Evolutionary conservation across 768 basidiomycete species (phyloP), one percentile per base, ranked within the genome.

Genomic region (Phanerodontia chrysosporium): DNA sequence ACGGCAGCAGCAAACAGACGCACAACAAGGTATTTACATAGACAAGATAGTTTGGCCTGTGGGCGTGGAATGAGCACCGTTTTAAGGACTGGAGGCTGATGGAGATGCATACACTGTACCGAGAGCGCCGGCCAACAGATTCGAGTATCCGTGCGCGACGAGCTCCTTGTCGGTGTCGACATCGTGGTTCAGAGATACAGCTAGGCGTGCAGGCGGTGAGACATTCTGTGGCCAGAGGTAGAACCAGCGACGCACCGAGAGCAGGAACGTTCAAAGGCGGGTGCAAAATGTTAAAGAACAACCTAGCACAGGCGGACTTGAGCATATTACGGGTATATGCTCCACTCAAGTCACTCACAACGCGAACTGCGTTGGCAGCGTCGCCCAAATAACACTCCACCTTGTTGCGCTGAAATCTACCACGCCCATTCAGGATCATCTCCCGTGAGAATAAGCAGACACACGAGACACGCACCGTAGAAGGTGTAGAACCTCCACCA

Each of bases 351-450:
- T 65, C 69, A 74, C 90, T 67, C 61, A 89, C 85, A 99, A 71
- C 3, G 96, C 96, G 59, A 98, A 84, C 68, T 98, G 96, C 1
- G 95, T 98, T 3, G 96, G 95, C 67, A 99, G 74, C 0, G 93
- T 95, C 1, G 81, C 74, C 85, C 88, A 87, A 30, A 99, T 76
- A 0, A 88, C 83, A 3, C 68, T 73, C 74, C 84, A 92, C 21
- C 75, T 76, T 14, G 90, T 83, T 21, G 79, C 76, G 14, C 69
- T 67, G 61, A 83, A 80, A 67, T 95, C 90, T 92, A 66, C 58
- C 14, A 3, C 22, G 21, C 58, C 35, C 18, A 57, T 45, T 28
- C 39, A 22, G 18, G 32, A 35, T 35, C 22, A 45, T 8, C 6
- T 27, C 44, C 12, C 8, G 18, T 21, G 58, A 3, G 29, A 49